A percentile compares a stretch with the other conserved stretches of the same genome.
Evolutionary conservation across 176 grass and related monocot genomes (phyloP).

Genomic region (Poa annua): DNA sequence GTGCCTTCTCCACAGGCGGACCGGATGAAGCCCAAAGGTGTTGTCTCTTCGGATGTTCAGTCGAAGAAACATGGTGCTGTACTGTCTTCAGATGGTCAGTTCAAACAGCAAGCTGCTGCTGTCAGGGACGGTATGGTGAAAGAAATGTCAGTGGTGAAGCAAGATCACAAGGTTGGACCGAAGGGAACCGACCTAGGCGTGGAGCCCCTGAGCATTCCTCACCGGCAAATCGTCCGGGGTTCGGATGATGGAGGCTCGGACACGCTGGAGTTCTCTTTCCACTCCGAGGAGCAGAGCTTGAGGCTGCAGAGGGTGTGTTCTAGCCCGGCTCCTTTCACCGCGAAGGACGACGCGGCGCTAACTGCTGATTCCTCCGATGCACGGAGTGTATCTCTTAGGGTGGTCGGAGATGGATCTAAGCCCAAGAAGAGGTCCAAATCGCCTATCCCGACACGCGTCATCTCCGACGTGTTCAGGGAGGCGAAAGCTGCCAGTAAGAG

Average conservation of each 20-base stretch:
- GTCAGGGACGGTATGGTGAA: constrained; percentile 1
- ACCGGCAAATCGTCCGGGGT: background rate
- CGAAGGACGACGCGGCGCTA: background rate
- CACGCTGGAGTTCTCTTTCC: constrained; percentile 59
- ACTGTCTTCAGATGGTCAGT: background rate
- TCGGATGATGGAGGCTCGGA: background rate
- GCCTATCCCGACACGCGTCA: constrained; percentile 55
- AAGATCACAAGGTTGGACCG: background rate
- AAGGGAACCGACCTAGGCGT: constrained; percentile 31
- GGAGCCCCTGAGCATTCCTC: constrained; percentile 44
- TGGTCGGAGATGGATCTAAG: constrained; percentile 29
- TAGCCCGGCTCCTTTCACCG: constrained; percentile 50
- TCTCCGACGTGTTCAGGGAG: constrained; percentile 84
- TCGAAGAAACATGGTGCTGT: background rate
- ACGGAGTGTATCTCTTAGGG: constrained; percentile 29
- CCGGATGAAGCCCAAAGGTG: constrained; percentile 38
- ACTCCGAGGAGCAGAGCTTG: constrained; percentile 60
- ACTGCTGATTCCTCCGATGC: background rate
- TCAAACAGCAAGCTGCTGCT: constrained; percentile 7
- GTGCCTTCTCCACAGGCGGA: constrained; percentile 29
- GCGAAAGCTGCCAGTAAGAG: constrained; percentile 70
- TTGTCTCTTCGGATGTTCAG: constrained; percentile 39
- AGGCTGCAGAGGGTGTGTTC: constrained; percentile 53
- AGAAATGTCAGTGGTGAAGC: constrained; percentile 21
- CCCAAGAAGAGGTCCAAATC: constrained; percentile 63